A percentile compares a stretch with the other conserved stretches of the same genome.
Conservation (phyloP, 2,329 filamentous ascomycete genomes). For the Xylaria sp. region DNA sequence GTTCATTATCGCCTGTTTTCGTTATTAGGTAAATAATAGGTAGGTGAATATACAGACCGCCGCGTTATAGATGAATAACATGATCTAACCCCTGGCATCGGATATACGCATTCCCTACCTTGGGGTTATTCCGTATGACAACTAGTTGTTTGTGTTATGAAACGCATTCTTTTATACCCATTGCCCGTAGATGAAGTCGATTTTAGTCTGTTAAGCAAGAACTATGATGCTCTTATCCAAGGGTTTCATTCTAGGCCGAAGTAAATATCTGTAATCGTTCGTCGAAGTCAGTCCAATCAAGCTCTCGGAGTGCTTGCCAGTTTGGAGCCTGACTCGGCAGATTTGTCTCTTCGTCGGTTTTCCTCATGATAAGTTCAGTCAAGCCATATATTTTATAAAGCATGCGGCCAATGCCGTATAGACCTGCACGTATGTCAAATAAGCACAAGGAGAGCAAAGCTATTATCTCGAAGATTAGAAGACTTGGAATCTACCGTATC, state of each 20-base stretch:
- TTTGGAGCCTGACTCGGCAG: constrained; percentile 1
- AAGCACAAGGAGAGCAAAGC: constrained; percentile 3
- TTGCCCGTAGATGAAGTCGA: too few relatives aligned
- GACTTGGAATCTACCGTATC: not conserved
- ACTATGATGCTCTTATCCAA: not conserved
- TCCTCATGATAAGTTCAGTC: not conserved
- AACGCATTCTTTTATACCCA: not conserved
- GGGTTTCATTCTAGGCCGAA: too few relatives aligned
- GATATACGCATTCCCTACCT: too few relatives aligned
- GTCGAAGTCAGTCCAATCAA: not conserved
- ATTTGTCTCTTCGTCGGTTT: not conserved
- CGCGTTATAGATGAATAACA: too few relatives aligned
- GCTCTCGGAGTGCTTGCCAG: not conserved
- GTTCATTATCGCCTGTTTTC: too few relatives aligned
- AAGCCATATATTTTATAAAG: not conserved
- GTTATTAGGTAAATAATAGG: too few relatives aligned
- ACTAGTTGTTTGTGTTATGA: not conserved
- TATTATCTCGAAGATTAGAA: not conserved
- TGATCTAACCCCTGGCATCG: too few relatives aligned
- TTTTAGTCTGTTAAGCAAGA: not conserved
- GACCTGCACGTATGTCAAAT: constrained; percentile 1
- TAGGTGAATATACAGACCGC: too few relatives aligned
- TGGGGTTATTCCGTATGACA: too few relatives aligned
- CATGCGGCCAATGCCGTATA: not conserved
- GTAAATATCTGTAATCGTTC: too few relatives aligned